Evolutionary conservation across 257 asterid genomes (phyloP).

Genomic region (Lycium barbarum): DNA sequence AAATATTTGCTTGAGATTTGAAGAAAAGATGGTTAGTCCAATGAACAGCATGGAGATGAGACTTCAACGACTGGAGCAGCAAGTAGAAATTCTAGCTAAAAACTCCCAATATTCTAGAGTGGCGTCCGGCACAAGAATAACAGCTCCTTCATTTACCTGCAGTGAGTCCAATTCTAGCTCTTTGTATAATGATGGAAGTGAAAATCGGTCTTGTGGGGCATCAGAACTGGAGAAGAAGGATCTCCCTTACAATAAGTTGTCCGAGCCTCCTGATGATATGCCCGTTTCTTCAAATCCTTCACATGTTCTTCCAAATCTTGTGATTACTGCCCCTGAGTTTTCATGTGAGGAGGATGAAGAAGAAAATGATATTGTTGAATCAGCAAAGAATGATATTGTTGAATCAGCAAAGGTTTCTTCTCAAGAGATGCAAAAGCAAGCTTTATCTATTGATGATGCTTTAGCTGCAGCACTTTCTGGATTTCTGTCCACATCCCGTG

Average conservation of each 20-base stretch:
- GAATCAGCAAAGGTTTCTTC: conserved; percentile 48
- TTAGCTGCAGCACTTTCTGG: conserved; percentile 88
- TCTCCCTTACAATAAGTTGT: conserved; percentile 40
- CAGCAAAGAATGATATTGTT: conserved; percentile 40
- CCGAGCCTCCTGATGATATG: conserved; percentile 41
- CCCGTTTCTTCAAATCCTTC: conserved; percentile 36
- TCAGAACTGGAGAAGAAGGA: conserved; percentile 57
- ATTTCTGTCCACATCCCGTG: conserved; percentile 50
- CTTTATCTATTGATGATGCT: conserved; percentile 75
- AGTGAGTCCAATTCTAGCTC: conserved; percentile 69
- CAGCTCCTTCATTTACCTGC: conserved; percentile 81
- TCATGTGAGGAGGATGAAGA: conserved; percentile 63
- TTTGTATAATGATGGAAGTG: conserved; percentile 49
- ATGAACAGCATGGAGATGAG: conserved; percentile 77
- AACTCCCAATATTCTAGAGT: conserved; percentile 49
- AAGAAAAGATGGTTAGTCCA: conserved; percentile 85
- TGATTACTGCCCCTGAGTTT: conserved; percentile 79
- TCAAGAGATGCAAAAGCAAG: conserved; percentile 45
- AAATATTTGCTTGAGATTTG: conserved; percentile 83
- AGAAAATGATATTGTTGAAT: conserved; percentile 46
- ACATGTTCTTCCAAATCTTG: conserved; percentile 57
- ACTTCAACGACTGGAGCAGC: conserved; percentile 78
- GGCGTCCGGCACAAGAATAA: conserved; percentile 60
- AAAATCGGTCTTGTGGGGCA: conserved; percentile 44
- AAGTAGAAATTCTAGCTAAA: conserved; percentile 67